Percentiles rank a stretch among this genome's conserved stretches.
Conservation (phyloP, 345 rosid species). For the Salix viminalis region DNA sequence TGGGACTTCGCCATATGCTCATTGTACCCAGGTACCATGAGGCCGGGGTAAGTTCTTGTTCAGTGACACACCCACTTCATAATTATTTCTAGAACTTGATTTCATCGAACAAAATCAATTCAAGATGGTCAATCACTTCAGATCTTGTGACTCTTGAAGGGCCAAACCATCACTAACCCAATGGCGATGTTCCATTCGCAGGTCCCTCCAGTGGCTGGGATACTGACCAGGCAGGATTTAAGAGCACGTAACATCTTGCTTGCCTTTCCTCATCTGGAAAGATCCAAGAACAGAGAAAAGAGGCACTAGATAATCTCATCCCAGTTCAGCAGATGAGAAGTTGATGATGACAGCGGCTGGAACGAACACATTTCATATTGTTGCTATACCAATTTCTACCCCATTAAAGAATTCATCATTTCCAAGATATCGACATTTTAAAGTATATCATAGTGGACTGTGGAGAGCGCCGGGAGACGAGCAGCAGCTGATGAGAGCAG, state of each 20-base stretch:
- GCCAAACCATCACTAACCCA: background rate
- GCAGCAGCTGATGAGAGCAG: no score
- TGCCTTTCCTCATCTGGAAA: constrained; percentile 66
- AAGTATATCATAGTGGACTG: no score
- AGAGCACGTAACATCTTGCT: constrained; percentile 60
- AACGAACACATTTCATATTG: constrained; percentile 1
- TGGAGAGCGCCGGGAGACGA: no score
- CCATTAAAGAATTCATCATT: no score
- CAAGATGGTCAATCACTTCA: background rate
- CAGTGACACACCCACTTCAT: background rate
- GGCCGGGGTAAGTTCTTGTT: constrained; percentile 52
- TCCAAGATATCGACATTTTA: no score
- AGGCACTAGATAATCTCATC: constrained; percentile 1
- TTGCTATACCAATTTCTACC: no score
- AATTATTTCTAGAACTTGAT: background rate
- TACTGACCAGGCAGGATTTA: constrained; percentile 83
- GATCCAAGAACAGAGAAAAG: constrained; percentile 41
- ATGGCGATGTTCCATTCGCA: constrained; percentile 22
- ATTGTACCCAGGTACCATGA: constrained; percentile 70
- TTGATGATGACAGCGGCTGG: background rate
- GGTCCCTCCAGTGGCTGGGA: constrained; percentile 65
- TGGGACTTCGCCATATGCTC: constrained; percentile 76
- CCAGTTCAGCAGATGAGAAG: background rate
- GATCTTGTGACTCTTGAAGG: background rate
- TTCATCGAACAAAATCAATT: background rate